These are phyloP conservation scores for Penicillium sp. DNA, from an alignment of 2,329 filamentous ascomycete genomes.

Conservation along the genomic window DNA sequence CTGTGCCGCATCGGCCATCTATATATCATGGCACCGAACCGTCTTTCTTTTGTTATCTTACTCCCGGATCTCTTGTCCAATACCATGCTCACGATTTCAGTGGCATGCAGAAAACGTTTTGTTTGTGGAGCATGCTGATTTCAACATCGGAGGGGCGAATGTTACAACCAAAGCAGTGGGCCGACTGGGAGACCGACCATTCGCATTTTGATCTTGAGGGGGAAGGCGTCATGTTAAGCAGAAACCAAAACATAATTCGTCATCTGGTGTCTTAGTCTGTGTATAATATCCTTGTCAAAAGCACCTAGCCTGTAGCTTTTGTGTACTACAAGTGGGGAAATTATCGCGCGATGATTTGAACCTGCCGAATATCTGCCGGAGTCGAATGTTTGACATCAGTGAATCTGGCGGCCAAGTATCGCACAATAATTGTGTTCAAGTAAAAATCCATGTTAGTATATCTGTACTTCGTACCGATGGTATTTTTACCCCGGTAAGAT, in stretches of 20 bases:
- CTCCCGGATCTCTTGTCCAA: neutral
- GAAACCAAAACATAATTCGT: neutral
- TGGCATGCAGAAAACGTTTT: neutral
- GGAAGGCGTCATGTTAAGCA: neutral
- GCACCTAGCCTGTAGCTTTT: no score
- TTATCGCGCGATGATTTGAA: neutral
- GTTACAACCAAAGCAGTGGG: neutral
- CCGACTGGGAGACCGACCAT: neutral
- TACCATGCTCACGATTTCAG: neutral
- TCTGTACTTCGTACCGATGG: neutral
- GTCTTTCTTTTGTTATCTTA: neutral
- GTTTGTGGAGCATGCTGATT: neutral
- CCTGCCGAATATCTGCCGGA: neutral
- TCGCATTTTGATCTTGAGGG: neutral
- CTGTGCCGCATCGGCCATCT: neutral
- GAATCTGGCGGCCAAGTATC: no score
- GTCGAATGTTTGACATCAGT: neutral
- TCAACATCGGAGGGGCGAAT: constrained; percentile 2
- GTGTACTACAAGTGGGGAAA: neutral
- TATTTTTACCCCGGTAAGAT: neutral
- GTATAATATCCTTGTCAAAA: neutral
- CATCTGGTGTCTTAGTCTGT: neutral
- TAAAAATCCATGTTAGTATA: neutral
- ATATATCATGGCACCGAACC: neutral
- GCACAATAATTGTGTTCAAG: neutral